Percentiles rank a stretch among this genome's conserved stretches.
Conservation (phyloP, 1,284 basidiomycete species). For the Rhodotorula sp. region DNA sequence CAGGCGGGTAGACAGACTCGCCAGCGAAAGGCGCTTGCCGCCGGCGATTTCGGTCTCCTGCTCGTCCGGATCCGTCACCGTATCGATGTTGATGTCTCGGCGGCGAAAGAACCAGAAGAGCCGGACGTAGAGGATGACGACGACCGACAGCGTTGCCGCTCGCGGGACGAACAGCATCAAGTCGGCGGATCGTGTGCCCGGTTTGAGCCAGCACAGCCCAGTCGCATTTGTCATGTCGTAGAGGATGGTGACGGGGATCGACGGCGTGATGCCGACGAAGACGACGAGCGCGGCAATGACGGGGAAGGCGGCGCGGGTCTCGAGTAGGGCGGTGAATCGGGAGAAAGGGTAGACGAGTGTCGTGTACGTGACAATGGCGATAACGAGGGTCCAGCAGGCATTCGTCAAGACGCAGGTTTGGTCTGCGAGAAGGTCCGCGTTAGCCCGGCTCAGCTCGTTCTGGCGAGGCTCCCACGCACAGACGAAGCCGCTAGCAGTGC, state of each 20-base stretch:
- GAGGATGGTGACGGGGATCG: conserved; percentile 1
- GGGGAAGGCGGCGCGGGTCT: conserved; percentile 17
- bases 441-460: too few relatives aligned
- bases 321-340: conserved; percentile 5
- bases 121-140: conserved; percentile 25
- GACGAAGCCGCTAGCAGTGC: conserved; percentile 19
- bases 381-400: conserved; percentile 29
- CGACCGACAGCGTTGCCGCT: conserved; percentile 15
- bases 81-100: conserved; percentile 24
- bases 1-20: conserved; percentile 3
- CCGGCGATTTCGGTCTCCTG: not conserved
- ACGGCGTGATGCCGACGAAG: conserved; percentile 17
- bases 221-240: conserved; percentile 19
- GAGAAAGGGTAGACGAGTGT: conserved; percentile 32
- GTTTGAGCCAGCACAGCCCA: conserved; percentile 27
- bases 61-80: conserved; percentile 5
- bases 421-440: conserved; percentile 1
- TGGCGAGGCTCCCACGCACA: conserved; percentile 1
- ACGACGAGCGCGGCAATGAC: conserved; percentile 1
- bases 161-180: conserved; percentile 32
- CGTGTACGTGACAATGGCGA: conserved; percentile 26
- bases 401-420: conserved; percentile 26
- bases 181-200: conserved; percentile 15
- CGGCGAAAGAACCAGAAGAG: conserved; percentile 31
- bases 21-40: conserved; percentile 15